Evolutionary conservation across 805 yeast genomes (phyloP).

Genomic region (Lipomyces lipofer): DNA sequence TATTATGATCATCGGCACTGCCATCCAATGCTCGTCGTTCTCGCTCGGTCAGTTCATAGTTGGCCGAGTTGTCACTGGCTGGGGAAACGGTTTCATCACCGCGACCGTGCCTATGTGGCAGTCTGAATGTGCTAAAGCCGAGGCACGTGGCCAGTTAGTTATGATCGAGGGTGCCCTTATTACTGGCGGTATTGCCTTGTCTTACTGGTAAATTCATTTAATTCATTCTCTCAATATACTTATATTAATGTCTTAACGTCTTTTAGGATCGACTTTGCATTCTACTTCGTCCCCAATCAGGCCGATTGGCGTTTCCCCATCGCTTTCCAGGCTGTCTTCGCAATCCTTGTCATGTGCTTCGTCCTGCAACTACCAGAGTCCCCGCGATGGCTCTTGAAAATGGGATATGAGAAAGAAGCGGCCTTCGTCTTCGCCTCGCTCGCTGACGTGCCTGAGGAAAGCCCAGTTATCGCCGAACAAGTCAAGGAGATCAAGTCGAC

Average conservation of each 20-base stretch:
- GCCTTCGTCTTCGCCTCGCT: slow-evolving; percentile 16
- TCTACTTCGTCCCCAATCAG: slow-evolving; percentile 50
- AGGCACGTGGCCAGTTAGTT: slow-evolving; percentile 66
- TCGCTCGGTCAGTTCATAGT: slow-evolving; percentile 69
- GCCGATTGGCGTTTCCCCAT: slow-evolving; percentile 77
- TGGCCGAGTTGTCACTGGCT: slow-evolving; percentile 70
- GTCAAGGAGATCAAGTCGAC: slow-evolving; percentile 30
- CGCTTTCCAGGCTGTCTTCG: slow-evolving; percentile 65
- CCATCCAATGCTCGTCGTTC: slow-evolving; percentile 56
- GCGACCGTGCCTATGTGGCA: slow-evolving; percentile 82
- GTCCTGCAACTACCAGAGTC: slow-evolving; percentile 74
- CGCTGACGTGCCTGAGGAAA: slow-evolving; percentile 40
- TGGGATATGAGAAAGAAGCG: slow-evolving; percentile 66
- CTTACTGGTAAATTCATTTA: slow-evolving; percentile 53
- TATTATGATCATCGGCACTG: slow-evolving; percentile 60
- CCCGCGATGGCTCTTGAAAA: slow-evolving; percentile 78
- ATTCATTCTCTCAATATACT: not conserved
- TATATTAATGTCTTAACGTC: not conserved
- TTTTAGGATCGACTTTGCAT: slow-evolving; percentile 57
- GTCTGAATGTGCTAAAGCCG: slow-evolving; percentile 69
- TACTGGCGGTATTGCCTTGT: slow-evolving; percentile 71
- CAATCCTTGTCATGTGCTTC: slow-evolving; percentile 56
- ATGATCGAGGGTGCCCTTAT: slow-evolving; percentile 70
- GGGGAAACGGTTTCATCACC: slow-evolving; percentile 75
- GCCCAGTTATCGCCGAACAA: slow-evolving; percentile 41